Percentiles rank a stretch among this genome's conserved stretches.
These are phyloP conservation scores for Orbilia oligospora DNA, from an alignment of 2,329 filamentous ascomycete genomes.

Conservation along the genomic window DNA sequence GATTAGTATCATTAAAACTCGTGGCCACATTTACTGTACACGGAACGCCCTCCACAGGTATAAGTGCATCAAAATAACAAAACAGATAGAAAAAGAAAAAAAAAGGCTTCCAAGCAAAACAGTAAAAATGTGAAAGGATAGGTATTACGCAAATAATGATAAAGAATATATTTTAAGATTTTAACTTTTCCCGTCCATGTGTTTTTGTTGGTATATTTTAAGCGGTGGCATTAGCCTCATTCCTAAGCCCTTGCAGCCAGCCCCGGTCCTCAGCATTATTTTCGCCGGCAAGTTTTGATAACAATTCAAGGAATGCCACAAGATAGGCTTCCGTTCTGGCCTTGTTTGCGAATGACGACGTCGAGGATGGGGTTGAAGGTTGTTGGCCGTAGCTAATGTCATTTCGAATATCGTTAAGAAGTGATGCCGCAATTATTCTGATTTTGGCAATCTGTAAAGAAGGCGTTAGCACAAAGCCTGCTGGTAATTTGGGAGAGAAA, in stretches of 20 bases:
- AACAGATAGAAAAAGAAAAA: too few species aligned
- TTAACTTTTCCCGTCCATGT: conserved; percentile 48
- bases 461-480: conserved; percentile 9
- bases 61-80: conserved; percentile 20
- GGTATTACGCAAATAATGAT: conserved; percentile 38
- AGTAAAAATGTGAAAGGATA: conserved; percentile 24
- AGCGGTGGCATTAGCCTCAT: conserved; percentile 37
- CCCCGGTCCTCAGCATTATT: conserved; percentile 58
- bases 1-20: conserved; percentile 47
- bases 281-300: conserved; percentile 58
- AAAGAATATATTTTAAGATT: conserved; percentile 31
- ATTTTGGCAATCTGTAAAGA: conserved; percentile 56
- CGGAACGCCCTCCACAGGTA: conserved; percentile 52
- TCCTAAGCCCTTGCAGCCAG: conserved; percentile 57
- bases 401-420: conserved; percentile 58
- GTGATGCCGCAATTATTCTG: conserved; percentile 56
- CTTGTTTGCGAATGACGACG: conserved; percentile 60
- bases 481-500: background rate
- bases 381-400: conserved; percentile 59
- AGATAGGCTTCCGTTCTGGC: conserved; percentile 60
- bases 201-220: conserved; percentile 26
- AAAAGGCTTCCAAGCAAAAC: conserved; percentile 20
- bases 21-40: conserved; percentile 60
- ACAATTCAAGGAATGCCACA: conserved; percentile 58
- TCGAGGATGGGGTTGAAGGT: conserved; percentile 56